Conservation (phyloP, 2,329 filamentous ascomycete species). For the Claviceps spartinae region DNA sequence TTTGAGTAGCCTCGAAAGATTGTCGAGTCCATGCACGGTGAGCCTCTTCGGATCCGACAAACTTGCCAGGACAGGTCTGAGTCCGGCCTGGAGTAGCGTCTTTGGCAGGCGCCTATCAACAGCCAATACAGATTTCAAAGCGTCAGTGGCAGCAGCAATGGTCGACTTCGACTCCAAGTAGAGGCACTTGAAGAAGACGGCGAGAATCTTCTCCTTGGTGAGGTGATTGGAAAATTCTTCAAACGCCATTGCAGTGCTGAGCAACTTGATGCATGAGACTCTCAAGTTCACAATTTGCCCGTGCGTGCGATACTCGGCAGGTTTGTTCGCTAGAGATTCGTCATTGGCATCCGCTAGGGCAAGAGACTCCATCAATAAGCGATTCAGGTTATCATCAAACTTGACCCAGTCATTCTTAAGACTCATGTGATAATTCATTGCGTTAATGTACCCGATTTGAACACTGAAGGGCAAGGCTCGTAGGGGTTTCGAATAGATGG, state of each 20-base stretch:
- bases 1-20: constrained; percentile 76
- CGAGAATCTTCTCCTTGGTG: constrained; percentile 61
- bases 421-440: constrained; percentile 86
- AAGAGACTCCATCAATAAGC: constrained; percentile 83
- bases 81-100: constrained; percentile 83
- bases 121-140: constrained; percentile 73
- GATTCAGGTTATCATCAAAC: constrained; percentile 83
- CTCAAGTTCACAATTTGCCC: constrained; percentile 84
- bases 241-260: constrained; percentile 87
- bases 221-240: constrained; percentile 72
- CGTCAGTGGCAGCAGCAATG: constrained; percentile 85
- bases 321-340: constrained; percentile 83
- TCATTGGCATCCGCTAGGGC: constrained; percentile 91
- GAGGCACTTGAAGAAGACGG: constrained; percentile 94
- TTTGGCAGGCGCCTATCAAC: constrained; percentile 89
- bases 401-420: constrained; percentile 79
- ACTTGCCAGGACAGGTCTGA: constrained; percentile 91
- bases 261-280: constrained; percentile 82
- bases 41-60: constrained; percentile 86
- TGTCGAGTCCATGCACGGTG: constrained; percentile 79
- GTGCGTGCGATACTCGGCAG: constrained; percentile 86
- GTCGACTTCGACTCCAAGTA: constrained; percentile 89
- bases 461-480: constrained; percentile 85
- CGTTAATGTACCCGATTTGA: constrained; percentile 97
- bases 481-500: constrained; percentile 90